These are phyloP conservation scores for Amoeboaphelidium protococcarum DNA, from an alignment of 371 early-diverging fungal species.

Conservation along the genomic window DNA sequence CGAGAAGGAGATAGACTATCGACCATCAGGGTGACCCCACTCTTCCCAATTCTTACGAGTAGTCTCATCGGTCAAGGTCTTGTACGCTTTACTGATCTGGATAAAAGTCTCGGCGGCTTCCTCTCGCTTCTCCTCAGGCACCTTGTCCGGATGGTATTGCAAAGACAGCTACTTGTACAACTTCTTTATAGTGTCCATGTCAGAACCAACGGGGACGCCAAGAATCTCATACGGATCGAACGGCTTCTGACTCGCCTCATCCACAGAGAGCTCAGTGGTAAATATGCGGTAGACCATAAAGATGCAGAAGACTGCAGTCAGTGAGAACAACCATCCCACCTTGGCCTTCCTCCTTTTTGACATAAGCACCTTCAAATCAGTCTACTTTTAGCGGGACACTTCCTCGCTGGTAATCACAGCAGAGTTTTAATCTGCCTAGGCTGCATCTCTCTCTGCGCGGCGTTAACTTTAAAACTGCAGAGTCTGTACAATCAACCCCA, in stretches of 20 bases:
- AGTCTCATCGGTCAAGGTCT: conserved; percentile 72
- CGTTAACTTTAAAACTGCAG: not conserved
- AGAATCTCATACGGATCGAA: conserved; percentile 87
- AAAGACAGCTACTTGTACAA: conserved; percentile 42
- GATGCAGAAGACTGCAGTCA: conserved; percentile 24
- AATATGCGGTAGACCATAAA: conserved; percentile 42
- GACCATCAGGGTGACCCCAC: conserved; percentile 88
- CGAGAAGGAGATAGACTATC: conserved; percentile 26
- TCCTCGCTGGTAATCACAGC: not conserved
- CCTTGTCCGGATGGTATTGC: conserved; percentile 62
- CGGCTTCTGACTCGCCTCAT: conserved; percentile 22
- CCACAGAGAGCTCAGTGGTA: conserved; percentile 36
- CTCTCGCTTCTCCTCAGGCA: conserved; percentile 24
- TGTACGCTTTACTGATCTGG: conserved; percentile 62
- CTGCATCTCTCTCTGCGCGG: not conserved
- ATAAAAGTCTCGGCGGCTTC: conserved; percentile 24
- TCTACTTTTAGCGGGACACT: not conserved
- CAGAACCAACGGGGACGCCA: conserved; percentile 27
- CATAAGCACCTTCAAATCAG: not conserved
- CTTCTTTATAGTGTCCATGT: conserved; percentile 32
- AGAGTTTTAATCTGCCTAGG: not conserved
- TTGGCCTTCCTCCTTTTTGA: not conserved
- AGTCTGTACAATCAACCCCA: not conserved
- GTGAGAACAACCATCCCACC: not conserved
- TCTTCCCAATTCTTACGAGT: conserved; percentile 70